These are phyloP conservation scores for Tulasnella sp. DNA, from an alignment of 768 basidiomycete species.

Conservation along the genomic window DNA sequence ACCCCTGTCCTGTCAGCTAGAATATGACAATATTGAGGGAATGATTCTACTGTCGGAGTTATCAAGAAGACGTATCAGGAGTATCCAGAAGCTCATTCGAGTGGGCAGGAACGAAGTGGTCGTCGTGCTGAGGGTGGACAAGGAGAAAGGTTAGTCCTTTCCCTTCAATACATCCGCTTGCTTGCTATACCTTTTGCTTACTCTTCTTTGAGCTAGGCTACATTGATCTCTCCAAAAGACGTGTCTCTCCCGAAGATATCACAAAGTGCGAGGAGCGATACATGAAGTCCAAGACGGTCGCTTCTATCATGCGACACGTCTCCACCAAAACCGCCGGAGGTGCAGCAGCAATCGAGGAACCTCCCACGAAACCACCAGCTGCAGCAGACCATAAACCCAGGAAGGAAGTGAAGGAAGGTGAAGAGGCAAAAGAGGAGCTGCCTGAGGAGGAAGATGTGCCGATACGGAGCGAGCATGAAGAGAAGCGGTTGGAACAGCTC, in stretches of 20 bases:
- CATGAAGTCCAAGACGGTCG: slow-evolving; percentile 94
- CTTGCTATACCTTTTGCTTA: too few species aligned
- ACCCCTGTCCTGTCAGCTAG: slow-evolving; percentile 47
- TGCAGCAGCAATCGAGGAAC: slow-evolving; percentile 23
- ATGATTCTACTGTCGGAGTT: slow-evolving; percentile 99
- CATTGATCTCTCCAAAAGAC: slow-evolving; percentile 96
- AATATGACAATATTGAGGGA: slow-evolving; percentile 98
- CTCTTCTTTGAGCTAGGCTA: slow-evolving; percentile 58
- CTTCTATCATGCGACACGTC: slow-evolving; percentile 85
- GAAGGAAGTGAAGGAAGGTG: slow-evolving; percentile 36
- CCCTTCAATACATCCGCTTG: too few species aligned
- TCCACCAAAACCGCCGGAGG: slow-evolving; percentile 48
- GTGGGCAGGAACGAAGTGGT: slow-evolving; percentile 98
- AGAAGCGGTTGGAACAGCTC: slow-evolving; percentile 68
- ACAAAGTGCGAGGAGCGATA: slow-evolving; percentile 98
- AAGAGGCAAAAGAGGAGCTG: slow-evolving; percentile 35
- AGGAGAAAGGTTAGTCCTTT: slow-evolving; percentile 74
- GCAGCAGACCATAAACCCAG: slow-evolving; percentile 18
- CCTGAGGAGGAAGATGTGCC: slow-evolving; percentile 32
- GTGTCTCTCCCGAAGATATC: slow-evolving; percentile 96
- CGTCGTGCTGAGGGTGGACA: slow-evolving; percentile 94
- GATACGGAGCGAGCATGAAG: slow-evolving; percentile 43
- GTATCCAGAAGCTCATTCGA: slow-evolving; percentile 94
- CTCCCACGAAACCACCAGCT: slow-evolving; percentile 23
- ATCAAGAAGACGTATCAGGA: slow-evolving; percentile 88